phyloP scores from a whole-genome alignment of 2,329 filamentous ascomycete species.

The Claviceps paspali region DNA sequence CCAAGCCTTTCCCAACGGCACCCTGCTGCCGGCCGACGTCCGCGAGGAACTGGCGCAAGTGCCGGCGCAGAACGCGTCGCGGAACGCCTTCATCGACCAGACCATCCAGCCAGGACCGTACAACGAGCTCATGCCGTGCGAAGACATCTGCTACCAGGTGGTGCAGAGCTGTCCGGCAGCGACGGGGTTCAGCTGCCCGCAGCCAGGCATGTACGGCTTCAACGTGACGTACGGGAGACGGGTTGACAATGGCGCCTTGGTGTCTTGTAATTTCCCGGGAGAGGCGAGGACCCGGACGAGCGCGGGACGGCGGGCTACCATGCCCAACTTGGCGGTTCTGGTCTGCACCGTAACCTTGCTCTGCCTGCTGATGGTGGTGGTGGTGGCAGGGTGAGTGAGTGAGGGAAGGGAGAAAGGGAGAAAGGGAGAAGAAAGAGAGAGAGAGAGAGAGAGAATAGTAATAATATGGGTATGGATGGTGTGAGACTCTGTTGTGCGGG shows the following conservation, averaged over 20 bases:
- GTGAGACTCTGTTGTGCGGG: no score
- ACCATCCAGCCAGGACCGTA: slow-evolving; percentile 72
- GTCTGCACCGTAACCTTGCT: neutral
- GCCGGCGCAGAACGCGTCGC: slow-evolving; percentile 30
- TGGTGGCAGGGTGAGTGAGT: no score
- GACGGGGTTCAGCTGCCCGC: slow-evolving; percentile 64
- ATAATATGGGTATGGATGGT: no score
- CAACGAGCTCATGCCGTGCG: slow-evolving; percentile 80
- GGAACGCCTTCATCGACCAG: slow-evolving; percentile 59
- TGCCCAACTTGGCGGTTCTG: slow-evolving; percentile 8
- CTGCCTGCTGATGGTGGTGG: neutral
- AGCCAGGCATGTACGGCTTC: slow-evolving; percentile 17
- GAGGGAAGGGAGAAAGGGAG: neutral
- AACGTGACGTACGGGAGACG: slow-evolving; percentile 20
- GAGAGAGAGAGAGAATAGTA: no score
- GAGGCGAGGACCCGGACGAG: slow-evolving; percentile 18
- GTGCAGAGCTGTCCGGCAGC: slow-evolving; percentile 70
- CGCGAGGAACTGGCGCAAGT: slow-evolving; percentile 9
- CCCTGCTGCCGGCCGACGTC: slow-evolving; percentile 26
- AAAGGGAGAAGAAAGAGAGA: neutral
- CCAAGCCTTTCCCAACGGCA: slow-evolving; percentile 57
- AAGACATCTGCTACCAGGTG: slow-evolving; percentile 73
- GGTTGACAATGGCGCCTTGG: slow-evolving; percentile 8
- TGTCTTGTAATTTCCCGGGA: slow-evolving; percentile 25
- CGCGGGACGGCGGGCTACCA: slow-evolving; percentile 4